A percentile compares a stretch with the other conserved stretches of the same genome.
Conservation (phyloP, 208 protist genomes). For the Trypanosoma cruzi region DNA sequence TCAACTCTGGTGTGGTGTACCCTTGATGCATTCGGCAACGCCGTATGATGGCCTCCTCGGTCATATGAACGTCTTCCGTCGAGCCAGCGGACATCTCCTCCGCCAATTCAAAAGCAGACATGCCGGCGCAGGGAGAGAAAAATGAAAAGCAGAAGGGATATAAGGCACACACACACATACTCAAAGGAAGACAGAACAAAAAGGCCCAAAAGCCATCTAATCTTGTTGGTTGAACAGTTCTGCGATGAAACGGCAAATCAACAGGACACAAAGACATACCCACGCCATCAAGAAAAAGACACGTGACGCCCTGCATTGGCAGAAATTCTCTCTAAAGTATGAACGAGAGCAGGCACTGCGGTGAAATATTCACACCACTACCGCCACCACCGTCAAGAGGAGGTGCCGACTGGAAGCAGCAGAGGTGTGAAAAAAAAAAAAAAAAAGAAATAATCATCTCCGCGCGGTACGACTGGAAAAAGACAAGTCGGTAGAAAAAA, state of each 20-base stretch:
- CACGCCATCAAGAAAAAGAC: conserved; percentile 19
- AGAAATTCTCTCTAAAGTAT: conserved; percentile 15
- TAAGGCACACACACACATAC: not conserved
- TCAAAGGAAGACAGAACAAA: too few species aligned
- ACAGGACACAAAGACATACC: not conserved
- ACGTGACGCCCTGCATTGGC: conserved; percentile 12
- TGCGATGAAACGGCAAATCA: conserved; percentile 2
- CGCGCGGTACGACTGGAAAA: not conserved
- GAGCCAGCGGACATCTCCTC: not conserved
- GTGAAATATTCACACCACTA: conserved; percentile 17
- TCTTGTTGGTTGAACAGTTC: not conserved
- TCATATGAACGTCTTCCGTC: conserved; percentile 35
- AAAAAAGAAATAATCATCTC: too few species aligned
- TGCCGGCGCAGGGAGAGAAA: not conserved
- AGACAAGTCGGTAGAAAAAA: not conserved
- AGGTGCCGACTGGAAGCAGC: conserved; percentile 5
- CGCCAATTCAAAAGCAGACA: not conserved
- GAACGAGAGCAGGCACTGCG: conserved; percentile 3
- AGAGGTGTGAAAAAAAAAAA: conserved; percentile 8
- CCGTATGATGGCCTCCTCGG: conserved; percentile 48
- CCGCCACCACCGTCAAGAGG: not conserved
- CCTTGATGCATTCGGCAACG: conserved; percentile 73
- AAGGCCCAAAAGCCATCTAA: too few species aligned
- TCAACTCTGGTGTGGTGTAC: conserved; percentile 92
- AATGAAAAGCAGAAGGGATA: not conserved